Percentiles rank a stretch among this genome's conserved stretches.
Conservation (phyloP, 169 alveolate species). For the Eimeria zaria region DNA sequence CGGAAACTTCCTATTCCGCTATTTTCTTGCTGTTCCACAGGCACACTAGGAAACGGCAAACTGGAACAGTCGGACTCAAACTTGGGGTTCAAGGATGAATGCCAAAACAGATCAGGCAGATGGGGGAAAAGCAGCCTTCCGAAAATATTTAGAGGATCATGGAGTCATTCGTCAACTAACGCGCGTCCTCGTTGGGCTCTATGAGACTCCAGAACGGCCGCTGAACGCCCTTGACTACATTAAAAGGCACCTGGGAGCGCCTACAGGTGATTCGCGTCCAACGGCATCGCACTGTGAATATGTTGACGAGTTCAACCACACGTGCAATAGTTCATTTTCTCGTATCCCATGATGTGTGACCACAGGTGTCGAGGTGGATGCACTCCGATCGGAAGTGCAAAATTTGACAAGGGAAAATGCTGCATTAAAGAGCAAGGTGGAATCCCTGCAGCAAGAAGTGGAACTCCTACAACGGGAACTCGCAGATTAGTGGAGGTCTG, state of each 20-base stretch:
- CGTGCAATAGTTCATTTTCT: no score
- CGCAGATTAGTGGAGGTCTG: slow-evolving; percentile 11
- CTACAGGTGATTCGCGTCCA: slow-evolving; percentile 78
- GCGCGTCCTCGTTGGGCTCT: slow-evolving; percentile 94
- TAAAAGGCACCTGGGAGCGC: slow-evolving; percentile 93
- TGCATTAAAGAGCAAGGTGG: slow-evolving; percentile 83
- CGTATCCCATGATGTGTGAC: background rate
- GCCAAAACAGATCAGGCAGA: slow-evolving; percentile 82
- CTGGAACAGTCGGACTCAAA: background rate
- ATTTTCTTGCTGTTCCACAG: background rate
- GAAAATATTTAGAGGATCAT: slow-evolving; percentile 93
- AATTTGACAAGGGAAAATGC: slow-evolving; percentile 90
- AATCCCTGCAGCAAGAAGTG: slow-evolving; percentile 63
- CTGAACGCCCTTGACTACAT: slow-evolving; percentile 92
- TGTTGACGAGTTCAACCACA: background rate
- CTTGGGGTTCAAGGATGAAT: background rate
- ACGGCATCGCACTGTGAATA: background rate
- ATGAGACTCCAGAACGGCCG: slow-evolving; percentile 93
- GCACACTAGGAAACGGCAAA: background rate
- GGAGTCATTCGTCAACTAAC: slow-evolving; percentile 95
- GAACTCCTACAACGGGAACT: slow-evolving; percentile 62
- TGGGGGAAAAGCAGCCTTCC: slow-evolving; percentile 93
- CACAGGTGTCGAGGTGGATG: slow-evolving; percentile 92
- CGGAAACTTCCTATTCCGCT: background rate
- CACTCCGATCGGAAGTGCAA: slow-evolving; percentile 92